A percentile compares a stretch with the other conserved stretches of the same genome.
phyloP scores from a whole-genome alignment of 2,329 filamentous ascomycete species.

The Hypoxylon sp. region DNA sequence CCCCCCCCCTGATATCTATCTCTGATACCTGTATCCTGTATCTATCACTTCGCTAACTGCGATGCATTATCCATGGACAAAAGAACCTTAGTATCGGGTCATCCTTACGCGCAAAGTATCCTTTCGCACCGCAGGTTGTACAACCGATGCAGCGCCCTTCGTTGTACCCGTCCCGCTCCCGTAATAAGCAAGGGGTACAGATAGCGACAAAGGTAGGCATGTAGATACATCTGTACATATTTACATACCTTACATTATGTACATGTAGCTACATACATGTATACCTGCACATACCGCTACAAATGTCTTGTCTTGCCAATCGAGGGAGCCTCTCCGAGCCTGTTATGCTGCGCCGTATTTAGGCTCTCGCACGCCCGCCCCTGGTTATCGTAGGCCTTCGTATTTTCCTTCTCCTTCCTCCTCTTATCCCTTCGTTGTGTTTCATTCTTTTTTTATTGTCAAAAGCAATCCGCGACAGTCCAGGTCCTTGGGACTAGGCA shows the following conservation, averaged over 20 bases:
- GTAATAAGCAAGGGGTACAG: constrained; percentile 28
- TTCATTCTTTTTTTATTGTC: constrained; percentile 18
- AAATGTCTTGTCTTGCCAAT: constrained; percentile 31
- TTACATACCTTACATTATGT: constrained; percentile 7
- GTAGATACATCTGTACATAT: constrained; percentile 19
- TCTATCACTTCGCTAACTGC: not conserved
- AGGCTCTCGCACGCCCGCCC: constrained; percentile 40
- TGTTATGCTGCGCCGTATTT: constrained; percentile 35
- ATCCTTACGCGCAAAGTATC: constrained; percentile 4
- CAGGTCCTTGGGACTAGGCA: constrained; percentile 20
- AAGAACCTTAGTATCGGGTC: constrained; percentile 40
- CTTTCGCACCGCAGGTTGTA: constrained; percentile 23
- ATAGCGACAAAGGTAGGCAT: constrained; percentile 20
- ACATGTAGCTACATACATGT: not conserved
- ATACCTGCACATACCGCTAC: not conserved
- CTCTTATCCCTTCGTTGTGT: constrained; percentile 30
- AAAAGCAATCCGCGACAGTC: constrained; percentile 32
- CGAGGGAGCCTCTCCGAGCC: constrained; percentile 26
- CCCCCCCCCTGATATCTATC: constrained; percentile 26
- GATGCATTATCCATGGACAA: constrained; percentile 27
- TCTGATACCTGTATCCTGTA: not conserved
- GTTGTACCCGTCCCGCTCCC: constrained; percentile 23
- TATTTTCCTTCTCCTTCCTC: constrained; percentile 21
- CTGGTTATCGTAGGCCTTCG: constrained; percentile 29
- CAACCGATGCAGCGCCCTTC: constrained; percentile 16